Percentiles rank a stretch among this genome's conserved stretches.
Evolutionary conservation across 2,329 filamentous ascomycete species (phyloP).

Genomic region (Zopfia rhizophila): DNA sequence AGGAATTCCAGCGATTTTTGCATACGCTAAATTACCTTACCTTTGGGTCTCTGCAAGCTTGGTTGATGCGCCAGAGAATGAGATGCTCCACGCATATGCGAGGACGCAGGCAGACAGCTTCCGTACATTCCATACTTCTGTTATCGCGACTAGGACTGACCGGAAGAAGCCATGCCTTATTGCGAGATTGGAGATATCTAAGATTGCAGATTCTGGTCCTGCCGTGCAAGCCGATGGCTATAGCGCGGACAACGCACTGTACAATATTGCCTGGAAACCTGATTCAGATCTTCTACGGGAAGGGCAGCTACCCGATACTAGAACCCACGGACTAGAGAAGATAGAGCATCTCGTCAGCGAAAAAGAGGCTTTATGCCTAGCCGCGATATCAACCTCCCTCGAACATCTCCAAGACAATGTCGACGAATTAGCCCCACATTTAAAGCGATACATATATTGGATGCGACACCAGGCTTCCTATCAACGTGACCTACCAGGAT

Average conservation of each 20-base stretch:
- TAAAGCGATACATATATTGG: slow-evolving; percentile 1
- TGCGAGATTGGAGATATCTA: slow-evolving; percentile 1
- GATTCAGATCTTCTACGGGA: slow-evolving; percentile 2
- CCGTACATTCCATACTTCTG: slow-evolving; percentile 1
- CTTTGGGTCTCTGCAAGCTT: too few species aligned
- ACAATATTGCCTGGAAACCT: slow-evolving; percentile 1
- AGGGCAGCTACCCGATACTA: too few species aligned
- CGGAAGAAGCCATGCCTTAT: not conserved
- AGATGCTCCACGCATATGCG: not conserved
- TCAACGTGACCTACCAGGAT: too few species aligned
- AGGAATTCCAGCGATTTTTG: too few species aligned
- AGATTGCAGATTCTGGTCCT: not conserved
- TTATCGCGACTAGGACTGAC: not conserved
- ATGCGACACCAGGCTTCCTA: not conserved
- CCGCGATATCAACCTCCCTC: not conserved
- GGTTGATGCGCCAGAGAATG: not conserved
- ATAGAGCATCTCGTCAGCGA: not conserved
- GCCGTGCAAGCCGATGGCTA: not conserved
- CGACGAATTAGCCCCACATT: not conserved
- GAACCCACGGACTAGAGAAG: too few species aligned
- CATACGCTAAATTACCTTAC: too few species aligned
- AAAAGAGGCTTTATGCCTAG: slow-evolving; percentile 3
- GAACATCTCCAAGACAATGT: not conserved
- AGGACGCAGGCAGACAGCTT: slow-evolving; percentile 1
- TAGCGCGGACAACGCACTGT: not conserved